A percentile compares a stretch with the other conserved stretches of the same genome.
phyloP scores from a whole-genome alignment of 2,329 filamentous ascomycete species.

The Rasamsonia emersonii region DNA sequence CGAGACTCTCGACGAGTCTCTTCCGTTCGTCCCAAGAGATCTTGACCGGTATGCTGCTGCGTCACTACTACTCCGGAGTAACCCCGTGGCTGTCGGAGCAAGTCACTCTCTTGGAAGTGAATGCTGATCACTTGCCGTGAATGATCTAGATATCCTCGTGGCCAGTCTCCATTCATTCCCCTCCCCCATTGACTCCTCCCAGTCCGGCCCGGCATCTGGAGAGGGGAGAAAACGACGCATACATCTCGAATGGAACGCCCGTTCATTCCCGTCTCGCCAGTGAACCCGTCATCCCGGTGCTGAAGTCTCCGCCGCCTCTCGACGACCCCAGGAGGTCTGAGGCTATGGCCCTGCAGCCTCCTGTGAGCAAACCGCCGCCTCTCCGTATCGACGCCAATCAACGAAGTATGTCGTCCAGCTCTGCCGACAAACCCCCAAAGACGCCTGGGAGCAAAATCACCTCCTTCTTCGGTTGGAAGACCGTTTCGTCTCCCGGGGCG shows the following conservation, averaged over 20 bases:
- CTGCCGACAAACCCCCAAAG: constrained; percentile 36
- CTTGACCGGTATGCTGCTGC: constrained; percentile 9
- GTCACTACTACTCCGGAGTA: neutral
- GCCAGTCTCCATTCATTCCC: constrained; percentile 24
- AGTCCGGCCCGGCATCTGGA: constrained; percentile 14
- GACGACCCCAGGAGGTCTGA: constrained; percentile 24
- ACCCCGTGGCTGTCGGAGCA: constrained; percentile 1
- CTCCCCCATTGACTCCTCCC: constrained; percentile 25
- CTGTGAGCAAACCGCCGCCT: constrained; percentile 31
- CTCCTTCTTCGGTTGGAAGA: constrained; percentile 61
- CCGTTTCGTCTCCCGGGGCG: constrained; percentile 43
- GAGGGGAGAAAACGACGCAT: constrained; percentile 20
- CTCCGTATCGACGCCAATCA: constrained; percentile 35
- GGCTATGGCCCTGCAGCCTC: constrained; percentile 38
- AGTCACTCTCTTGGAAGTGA: constrained; percentile 11
- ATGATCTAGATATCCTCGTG: constrained; percentile 37
- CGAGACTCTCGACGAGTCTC: constrained; percentile 8
- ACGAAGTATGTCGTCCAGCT: constrained; percentile 26
- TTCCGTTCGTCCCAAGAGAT: constrained; percentile 10
- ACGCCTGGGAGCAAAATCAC: constrained; percentile 51
- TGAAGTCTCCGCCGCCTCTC: constrained; percentile 60
- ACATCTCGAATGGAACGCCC: constrained; percentile 29
- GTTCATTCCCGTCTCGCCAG: constrained; percentile 34
- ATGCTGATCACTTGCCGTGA: no score
- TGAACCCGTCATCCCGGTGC: constrained; percentile 48